These are phyloP conservation scores for Aspergillus mulundensis DNA, from an alignment of 495 filamentous ascomycete genomes.

Conservation along the genomic window DNA sequence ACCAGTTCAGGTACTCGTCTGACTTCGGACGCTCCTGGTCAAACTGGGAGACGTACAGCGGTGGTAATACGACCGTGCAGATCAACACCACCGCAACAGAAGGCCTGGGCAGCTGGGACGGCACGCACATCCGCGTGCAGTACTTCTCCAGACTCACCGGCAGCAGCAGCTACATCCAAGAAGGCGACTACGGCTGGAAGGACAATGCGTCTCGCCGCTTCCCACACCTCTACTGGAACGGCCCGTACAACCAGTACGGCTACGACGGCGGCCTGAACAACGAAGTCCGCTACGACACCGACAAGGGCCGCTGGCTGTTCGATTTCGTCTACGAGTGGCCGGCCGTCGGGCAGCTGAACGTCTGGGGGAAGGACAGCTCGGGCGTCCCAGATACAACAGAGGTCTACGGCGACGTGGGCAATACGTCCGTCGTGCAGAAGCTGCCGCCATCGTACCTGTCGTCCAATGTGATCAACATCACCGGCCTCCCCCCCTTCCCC, in stretches of 20 bases:
- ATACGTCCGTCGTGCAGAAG: constrained; percentile 57
- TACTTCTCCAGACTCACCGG: constrained; percentile 62
- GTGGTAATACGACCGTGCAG: too few relatives aligned
- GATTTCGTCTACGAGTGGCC: constrained; percentile 66
- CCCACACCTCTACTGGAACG: constrained; percentile 61
- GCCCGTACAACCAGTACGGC: constrained; percentile 62
- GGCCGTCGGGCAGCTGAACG: constrained; percentile 56
- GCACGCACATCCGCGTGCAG: constrained; percentile 60
- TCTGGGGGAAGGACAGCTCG: constrained; percentile 64
- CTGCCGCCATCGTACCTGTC: constrained; percentile 57
- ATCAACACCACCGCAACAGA: constrained; percentile 25
- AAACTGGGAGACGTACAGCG: too few relatives aligned
- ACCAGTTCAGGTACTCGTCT: too few relatives aligned
- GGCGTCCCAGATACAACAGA: constrained; percentile 56
- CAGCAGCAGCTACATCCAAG: constrained; percentile 60
- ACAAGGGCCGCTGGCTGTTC: constrained; percentile 53
- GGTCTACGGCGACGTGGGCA: constrained; percentile 58
- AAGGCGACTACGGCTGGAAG: constrained; percentile 24
- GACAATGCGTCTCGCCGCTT: constrained; percentile 42
- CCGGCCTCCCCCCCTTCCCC: constrained; percentile 47
- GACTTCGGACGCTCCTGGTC: too few relatives aligned
- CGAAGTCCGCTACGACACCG: constrained; percentile 43
- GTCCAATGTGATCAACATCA: constrained; percentile 57
- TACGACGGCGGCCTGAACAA: constrained; percentile 60
- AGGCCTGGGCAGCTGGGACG: constrained; percentile 57